These are phyloP conservation scores for Beauveria sp. DNA, from an alignment of 2,329 filamentous ascomycete species.

Conservation along the genomic window DNA sequence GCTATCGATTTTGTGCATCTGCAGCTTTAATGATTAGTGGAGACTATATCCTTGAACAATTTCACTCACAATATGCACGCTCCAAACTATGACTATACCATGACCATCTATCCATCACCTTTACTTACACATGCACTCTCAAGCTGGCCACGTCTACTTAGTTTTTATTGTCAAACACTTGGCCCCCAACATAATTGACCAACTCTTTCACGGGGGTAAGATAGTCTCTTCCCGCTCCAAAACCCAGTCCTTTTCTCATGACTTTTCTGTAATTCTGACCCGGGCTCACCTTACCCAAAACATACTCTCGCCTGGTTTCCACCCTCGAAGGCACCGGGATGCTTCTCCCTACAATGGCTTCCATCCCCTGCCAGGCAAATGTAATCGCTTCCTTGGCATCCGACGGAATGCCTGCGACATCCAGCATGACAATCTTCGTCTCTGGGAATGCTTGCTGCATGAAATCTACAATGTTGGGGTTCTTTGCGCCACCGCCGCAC, in stretches of 20 bases:
- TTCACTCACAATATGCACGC: too few relatives aligned
- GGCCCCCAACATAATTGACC: constrained; percentile 41
- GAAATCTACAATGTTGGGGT: constrained; percentile 47
- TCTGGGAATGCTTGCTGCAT: constrained; percentile 42
- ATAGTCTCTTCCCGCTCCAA: constrained; percentile 36
- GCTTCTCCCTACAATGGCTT: constrained; percentile 46
- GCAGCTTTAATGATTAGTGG: too few relatives aligned
- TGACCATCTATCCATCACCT: neutral
- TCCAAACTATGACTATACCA: too few relatives aligned
- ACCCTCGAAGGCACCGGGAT: constrained; percentile 46
- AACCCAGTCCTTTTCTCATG: constrained; percentile 43
- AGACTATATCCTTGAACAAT: too few relatives aligned
- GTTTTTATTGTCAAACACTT: constrained; percentile 35
- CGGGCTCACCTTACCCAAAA: constrained; percentile 47
- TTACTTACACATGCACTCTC: neutral
- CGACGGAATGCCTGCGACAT: constrained; percentile 48
- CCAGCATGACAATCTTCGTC: constrained; percentile 44
- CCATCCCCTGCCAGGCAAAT: constrained; percentile 55
- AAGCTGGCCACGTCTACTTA: neutral
- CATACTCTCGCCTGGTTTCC: constrained; percentile 41
- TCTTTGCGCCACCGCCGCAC: constrained; percentile 51
- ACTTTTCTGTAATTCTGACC: constrained; percentile 47
- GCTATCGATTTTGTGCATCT: too few relatives aligned
- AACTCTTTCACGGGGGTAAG: constrained; percentile 41
- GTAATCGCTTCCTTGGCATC: constrained; percentile 48